A percentile compares a stretch with the other conserved stretches of the same genome.
Conservation (phyloP, 108 stramenopile species). For the Mediolabrus comicus region DNA sequence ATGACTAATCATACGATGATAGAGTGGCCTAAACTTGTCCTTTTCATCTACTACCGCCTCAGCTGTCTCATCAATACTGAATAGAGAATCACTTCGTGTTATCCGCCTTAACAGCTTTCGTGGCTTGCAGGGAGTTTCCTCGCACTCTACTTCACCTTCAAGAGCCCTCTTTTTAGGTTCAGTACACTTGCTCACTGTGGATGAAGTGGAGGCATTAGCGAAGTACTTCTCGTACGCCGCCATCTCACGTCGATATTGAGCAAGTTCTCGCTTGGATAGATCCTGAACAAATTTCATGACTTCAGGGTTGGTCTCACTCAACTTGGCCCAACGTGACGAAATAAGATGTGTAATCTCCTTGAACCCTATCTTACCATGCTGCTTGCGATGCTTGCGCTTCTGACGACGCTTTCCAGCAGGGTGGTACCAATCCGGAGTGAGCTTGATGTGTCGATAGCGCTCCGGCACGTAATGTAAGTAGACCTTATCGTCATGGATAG, state of each 20-base stretch:
- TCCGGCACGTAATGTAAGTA: constrained; percentile 18
- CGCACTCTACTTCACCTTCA: too few relatives aligned
- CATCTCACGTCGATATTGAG: constrained; percentile 35
- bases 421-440: constrained; percentile 1
- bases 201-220: too few relatives aligned
- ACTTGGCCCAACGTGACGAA: constrained; percentile 55
- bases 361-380: constrained; percentile 54
- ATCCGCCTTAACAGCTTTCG: too few relatives aligned
- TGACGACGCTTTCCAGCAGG: background rate
- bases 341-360: constrained; percentile 58
- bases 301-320: constrained; percentile 26
- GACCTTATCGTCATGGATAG: too few relatives aligned
- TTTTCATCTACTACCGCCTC: too few relatives aligned
- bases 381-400: constrained; percentile 34
- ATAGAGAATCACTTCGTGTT: too few relatives aligned
- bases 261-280: constrained; percentile 21
- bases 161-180: too few relatives aligned
- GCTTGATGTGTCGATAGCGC: constrained; percentile 5
- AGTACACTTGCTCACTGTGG: too few relatives aligned
- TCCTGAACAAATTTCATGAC: constrained; percentile 24
- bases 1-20: too few relatives aligned
- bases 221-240: constrained; percentile 29
- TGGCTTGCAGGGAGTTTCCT: too few relatives aligned
- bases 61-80: too few relatives aligned
- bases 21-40: too few relatives aligned